These are phyloP conservation scores for Dryas integrifolia DNA, from an alignment of 331 rosid species.

Conservation along the genomic window DNA sequence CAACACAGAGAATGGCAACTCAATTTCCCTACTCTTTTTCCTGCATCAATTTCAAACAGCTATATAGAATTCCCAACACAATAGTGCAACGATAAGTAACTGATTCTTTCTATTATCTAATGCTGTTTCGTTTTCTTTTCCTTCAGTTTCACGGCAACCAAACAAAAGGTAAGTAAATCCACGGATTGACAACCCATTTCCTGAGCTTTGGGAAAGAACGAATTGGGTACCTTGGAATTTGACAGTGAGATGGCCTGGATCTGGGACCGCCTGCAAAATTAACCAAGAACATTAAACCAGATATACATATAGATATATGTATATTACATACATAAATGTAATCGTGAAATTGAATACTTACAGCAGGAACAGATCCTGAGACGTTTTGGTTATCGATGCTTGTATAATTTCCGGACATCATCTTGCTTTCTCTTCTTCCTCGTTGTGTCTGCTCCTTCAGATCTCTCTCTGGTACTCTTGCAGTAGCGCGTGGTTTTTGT, in stretches of 20 bases:
- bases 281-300: conserved; percentile 11
- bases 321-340: neutral
- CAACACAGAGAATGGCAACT: neutral
- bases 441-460: conserved; percentile 8
- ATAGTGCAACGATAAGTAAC: neutral
- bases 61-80: neutral
- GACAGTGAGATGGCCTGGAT: conserved; percentile 66
- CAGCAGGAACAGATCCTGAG: conserved; percentile 83
- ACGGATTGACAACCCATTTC: neutral
- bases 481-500: conserved; percentile 9
- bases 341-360: conserved; percentile 28
- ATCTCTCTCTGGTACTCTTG: conserved; percentile 15
- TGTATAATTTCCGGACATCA: conserved; percentile 83
- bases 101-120: neutral
- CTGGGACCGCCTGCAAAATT: conserved; percentile 69
- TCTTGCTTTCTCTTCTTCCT: conserved; percentile 24
- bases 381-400: conserved; percentile 57
- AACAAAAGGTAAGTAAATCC: neutral
- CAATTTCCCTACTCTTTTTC: neutral
- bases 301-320: neutral
- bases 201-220: neutral
- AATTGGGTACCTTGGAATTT: conserved; percentile 50
- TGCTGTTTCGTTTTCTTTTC: neutral
- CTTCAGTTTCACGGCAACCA: conserved; percentile 16
- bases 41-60: neutral